Percentiles rank a stretch among this genome's conserved stretches.
phyloP scores from a whole-genome alignment of 306 rosid species.

The Castanea sativa region DNA sequence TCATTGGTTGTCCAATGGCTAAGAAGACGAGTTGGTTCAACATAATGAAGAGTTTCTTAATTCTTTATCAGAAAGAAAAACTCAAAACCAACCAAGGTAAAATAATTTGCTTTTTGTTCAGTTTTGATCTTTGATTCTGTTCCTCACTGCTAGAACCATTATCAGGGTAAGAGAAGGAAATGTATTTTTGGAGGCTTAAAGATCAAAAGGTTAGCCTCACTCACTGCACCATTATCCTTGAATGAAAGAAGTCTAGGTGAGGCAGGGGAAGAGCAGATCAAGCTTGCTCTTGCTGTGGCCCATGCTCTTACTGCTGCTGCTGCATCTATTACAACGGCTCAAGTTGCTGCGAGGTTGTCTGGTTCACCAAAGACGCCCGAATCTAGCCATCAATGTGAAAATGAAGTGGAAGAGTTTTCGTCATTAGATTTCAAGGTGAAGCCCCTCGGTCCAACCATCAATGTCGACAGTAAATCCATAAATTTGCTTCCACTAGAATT shows the following conservation, averaged over 20 bases:
- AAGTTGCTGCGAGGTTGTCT: slow-evolving; percentile 55
- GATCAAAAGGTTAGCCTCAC: neutral
- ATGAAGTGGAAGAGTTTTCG: slow-evolving; percentile 23
- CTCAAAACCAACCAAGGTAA: slow-evolving; percentile 63
- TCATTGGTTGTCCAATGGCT: slow-evolving; percentile 48
- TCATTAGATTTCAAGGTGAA: slow-evolving; percentile 21
- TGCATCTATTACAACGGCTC: slow-evolving; percentile 33
- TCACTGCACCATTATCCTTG: slow-evolving; percentile 40
- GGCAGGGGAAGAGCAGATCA: slow-evolving; percentile 60
- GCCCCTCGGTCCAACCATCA: slow-evolving; percentile 20
- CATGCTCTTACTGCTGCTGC: slow-evolving; percentile 63
- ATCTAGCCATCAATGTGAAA: slow-evolving; percentile 21
- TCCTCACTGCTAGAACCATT: slow-evolving; percentile 5
- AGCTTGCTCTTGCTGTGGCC: slow-evolving; percentile 53
- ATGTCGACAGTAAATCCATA: slow-evolving; percentile 37
- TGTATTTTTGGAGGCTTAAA: slow-evolving; percentile 66
- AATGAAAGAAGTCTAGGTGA: slow-evolving; percentile 27
- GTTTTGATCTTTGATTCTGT: slow-evolving; percentile 8
- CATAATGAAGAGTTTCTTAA: slow-evolving; percentile 51
- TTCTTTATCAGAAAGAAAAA: slow-evolving; percentile 58
- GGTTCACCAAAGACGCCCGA: slow-evolving; percentile 38
- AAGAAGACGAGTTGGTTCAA: slow-evolving; percentile 71
- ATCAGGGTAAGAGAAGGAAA: slow-evolving; percentile 72
- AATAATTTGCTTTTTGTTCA: neutral
- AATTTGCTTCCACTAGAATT: slow-evolving; percentile 61